Evolutionary conservation across 768 basidiomycete genomes (phyloP), one percentile per base, ranked within the genome.

Genomic region (Mycena latifolia): DNA sequence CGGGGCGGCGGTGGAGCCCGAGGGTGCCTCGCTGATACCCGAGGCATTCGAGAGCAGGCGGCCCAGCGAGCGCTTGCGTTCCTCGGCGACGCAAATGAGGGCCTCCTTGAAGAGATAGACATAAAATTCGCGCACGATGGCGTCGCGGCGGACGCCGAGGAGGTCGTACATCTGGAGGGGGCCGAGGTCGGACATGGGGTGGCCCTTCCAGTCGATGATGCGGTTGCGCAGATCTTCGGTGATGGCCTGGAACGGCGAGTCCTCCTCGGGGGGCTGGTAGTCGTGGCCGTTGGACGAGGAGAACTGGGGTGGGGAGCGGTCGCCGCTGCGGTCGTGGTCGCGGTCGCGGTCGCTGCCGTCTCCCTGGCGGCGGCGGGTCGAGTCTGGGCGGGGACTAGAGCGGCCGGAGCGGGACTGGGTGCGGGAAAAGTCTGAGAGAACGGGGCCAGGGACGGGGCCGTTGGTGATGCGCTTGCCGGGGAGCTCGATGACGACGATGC

Each of bases 101-200:
- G 98, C 98, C 77, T 98, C 95, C 74, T 92, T 92, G 88, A 98
- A 99, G 28, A 99, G 87, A 80, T 99, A 98, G 65, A 98, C 95
- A 75, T 91, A 93, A 78, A 98, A 98, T 77, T 98, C 96, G 59
- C 96, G 89, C 22, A 96, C 91, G 65, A 95, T 91, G 12, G 90
- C 81, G 70, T 97, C 97, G 53, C 96, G 89, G 55, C 95, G 88
- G 46, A 98, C 95, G 53, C 89, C 90, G 28, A 99, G 81, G 50
- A 96, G 84, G 78, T 98, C 97, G 77, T 94, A 98, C 88, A 98
- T 94, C 71, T 93, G 92, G 48, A 98, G 82, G 1, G 89, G 86
- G 9, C 97, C 98, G 27, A 98, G 89, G 55, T 93, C 92, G 3
- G 92, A 88, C n/a, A 94, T 84, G 3, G 94, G 92, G 73, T 96